A percentile compares a stretch with the other conserved stretches of the same genome.
phyloP scores from a whole-genome alignment of 257 asterid species.

The Solanum medicagineum region DNA sequence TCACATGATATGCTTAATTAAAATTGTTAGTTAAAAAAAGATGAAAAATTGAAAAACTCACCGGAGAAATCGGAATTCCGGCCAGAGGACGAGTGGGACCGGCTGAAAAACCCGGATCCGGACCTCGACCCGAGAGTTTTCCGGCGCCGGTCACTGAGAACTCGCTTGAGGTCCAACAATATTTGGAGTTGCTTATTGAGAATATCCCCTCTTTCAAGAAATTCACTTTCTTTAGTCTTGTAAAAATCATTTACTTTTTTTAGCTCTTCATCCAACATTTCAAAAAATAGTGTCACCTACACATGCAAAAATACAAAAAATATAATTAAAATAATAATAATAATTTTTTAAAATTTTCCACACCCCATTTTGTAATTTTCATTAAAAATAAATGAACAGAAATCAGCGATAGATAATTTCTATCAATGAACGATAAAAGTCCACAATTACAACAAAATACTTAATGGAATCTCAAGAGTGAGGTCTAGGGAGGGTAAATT shows the following conservation, averaged over 20 bases:
- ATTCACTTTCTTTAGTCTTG: slow-evolving; percentile 55
- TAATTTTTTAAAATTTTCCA: not conserved
- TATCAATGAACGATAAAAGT: too few relatives aligned
- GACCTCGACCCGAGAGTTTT: slow-evolving; percentile 13
- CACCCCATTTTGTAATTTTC: not conserved
- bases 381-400: not conserved
- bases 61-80: slow-evolving; percentile 60
- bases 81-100: slow-evolving; percentile 14
- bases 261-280: slow-evolving; percentile 56
- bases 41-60: slow-evolving; percentile 5
- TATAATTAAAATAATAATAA: not conserved
- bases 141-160: slow-evolving; percentile 39
- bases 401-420: not conserved
- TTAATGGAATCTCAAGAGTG: too few relatives aligned
- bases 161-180: slow-evolving; percentile 53
- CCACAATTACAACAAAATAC: too few relatives aligned
- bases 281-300: slow-evolving; percentile 58
- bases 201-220: slow-evolving; percentile 65
- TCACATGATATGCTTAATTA: not conserved
- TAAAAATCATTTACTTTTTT: slow-evolving; percentile 76
- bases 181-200: slow-evolving; percentile 67
- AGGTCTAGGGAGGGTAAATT: too few relatives aligned
- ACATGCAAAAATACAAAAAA: not conserved
- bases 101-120: slow-evolving; percentile 13
- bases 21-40: not conserved